Evolutionary conservation across 257 asterid genomes (phyloP).

Genomic region (Cruciata laevipes): DNA sequence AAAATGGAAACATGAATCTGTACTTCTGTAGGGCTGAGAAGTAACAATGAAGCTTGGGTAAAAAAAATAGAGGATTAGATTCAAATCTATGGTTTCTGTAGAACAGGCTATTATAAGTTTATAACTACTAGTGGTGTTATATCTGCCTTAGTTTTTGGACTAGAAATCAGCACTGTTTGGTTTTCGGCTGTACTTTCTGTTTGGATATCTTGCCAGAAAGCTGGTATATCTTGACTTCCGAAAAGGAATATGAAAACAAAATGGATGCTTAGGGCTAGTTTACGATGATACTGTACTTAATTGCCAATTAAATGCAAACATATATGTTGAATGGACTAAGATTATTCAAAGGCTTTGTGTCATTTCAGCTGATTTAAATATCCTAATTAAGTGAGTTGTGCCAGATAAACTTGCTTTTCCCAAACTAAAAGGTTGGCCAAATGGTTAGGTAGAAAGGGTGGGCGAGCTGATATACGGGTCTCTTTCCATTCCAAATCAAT

Average conservation of each 20-base stretch:
- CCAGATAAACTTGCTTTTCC: conserved; percentile 10
- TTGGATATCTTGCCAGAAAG: neutral
- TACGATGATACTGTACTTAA: neutral
- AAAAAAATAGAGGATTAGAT: neutral
- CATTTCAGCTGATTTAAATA: conserved; percentile 7
- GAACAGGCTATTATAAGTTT: too few relatives aligned
- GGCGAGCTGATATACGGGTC: neutral
- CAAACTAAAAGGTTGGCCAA: conserved; percentile 15
- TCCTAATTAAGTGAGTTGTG: neutral
- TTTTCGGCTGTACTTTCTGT: neutral
- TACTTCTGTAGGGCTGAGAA: neutral
- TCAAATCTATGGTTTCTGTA: neutral
- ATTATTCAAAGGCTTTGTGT: conserved; percentile 1
- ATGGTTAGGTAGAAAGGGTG: conserved; percentile 21
- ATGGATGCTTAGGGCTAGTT: neutral
- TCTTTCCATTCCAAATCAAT: conserved; percentile 9
- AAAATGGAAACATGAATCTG: neutral
- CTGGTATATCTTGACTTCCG: neutral
- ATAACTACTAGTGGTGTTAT: neutral
- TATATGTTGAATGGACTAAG: neutral
- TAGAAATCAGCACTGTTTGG: neutral
- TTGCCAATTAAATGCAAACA: neutral
- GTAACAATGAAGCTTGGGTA: too few relatives aligned
- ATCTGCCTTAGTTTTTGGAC: neutral
- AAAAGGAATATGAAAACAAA: neutral